Evolutionary conservation across 345 rosid genomes (phyloP), one percentile per base, ranked within the genome.

Genomic region (Eutrema japonicum): DNA sequence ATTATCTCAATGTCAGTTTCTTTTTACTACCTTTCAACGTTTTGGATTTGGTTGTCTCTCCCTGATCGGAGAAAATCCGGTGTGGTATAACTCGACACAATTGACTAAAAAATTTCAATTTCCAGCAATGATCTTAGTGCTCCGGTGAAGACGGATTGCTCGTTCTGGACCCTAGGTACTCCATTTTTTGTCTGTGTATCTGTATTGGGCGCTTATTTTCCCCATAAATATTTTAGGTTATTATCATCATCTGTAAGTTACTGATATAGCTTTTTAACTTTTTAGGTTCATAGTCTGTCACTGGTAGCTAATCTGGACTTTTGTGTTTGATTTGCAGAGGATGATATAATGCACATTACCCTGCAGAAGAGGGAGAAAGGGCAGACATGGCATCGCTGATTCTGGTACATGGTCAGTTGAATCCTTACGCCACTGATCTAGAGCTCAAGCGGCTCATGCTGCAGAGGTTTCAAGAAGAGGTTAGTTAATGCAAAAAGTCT

Each of bases 401-500:
- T 62, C 53, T 79, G 30, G 99, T 96, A 7, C 86, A 87, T 78
- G 97, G 96, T 74, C 85, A 81, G 78, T 81, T 91, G 43, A 96
- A 91, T 50, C 84, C 96, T 16, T 81, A 88, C 10, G 46, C 88
- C 4, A 76, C 90, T 58, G 96, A 89, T 73, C 74, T 85, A 11
- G 96, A 89, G 69, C 96, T 92, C 71, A 94, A 88, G 98, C 88
- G 91, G 30, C 92, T 92, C 71, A 94, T 89, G 98, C 88, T 94
- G 30, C 92, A 89, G 83, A 94, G 96, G 79, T 94, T 94, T 78
- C 97, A 94, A 74, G 96, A 91, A 82, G 96, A 91, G 97, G 97
- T 87, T 77, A 84, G 74, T 10, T 27, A 10, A 22, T 45, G 3
- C 8, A 16, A 43, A n/a, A 26, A 10, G 2, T 14, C 33, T 6